Evolutionary conservation across 495 filamentous ascomycete genomes (phyloP), one percentile per base, ranked within the genome.

Genomic region (Aspergillus olivimuriae): DNA sequence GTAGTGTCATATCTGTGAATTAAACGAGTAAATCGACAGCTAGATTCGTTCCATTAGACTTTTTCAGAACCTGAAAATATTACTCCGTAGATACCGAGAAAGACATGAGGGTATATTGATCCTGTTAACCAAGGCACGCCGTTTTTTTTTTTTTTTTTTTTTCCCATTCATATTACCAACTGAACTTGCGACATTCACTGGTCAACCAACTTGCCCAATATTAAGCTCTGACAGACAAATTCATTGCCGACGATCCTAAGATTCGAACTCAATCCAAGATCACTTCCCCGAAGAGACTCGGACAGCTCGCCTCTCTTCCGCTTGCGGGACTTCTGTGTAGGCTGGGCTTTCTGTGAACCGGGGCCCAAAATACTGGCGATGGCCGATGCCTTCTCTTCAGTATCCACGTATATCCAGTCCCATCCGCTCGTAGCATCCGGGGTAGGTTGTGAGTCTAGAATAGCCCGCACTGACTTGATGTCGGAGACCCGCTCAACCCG

Each of bases 221-320:
- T 96, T 47, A 97, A 65, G 60, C 89, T 96, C 69, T 98, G 94
- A 44, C 94, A 82, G 22, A 97, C 78, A 57, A 87, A 80, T 57
- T 97, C 90, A 65, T 94, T 87, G 23, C 82, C 83, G 34, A 95
- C 75, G 45, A 87, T 57, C 57, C 73, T 76, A 28, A 83, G 66
- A 52, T 60, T 75, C 74, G 40, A 51, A 55, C 39, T 69, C 55
- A 46, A 44, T 51, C 55, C 51, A 2, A 48, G 30, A 22, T 54
- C 53, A 44, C 50, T 45, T 15, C 50, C 57, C 28, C 49, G 57
- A 20, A 62, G 63, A 11, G 55, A 62, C 44, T 73, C 65, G 46
- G 70, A 74, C 19, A 75, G 65, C 49, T 73, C 75, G 11, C 60
- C 65, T 41, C 72, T 62, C 65, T 76, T 80, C 38, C 75, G 66